Percentiles rank a stretch among this genome's conserved stretches.
phyloP scores from a whole-genome alignment of 1,139 yeast genomes.

The Suhomyces chickasaworum region DNA sequence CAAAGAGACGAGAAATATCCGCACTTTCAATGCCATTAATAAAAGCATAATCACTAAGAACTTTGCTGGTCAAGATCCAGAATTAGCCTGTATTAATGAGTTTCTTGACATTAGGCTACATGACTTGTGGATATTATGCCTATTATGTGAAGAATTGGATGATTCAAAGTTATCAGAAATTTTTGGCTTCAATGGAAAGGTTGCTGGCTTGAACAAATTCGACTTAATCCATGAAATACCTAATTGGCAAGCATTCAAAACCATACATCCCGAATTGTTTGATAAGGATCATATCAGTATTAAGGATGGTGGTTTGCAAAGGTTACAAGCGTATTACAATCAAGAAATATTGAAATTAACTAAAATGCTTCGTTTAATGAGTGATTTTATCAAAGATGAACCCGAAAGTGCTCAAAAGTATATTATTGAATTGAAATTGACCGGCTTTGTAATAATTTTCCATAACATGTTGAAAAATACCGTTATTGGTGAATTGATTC shows the following conservation, averaged over 20 bases:
- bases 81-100: slow-evolving; percentile 27
- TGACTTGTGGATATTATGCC: slow-evolving; percentile 43
- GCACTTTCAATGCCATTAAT: slow-evolving; percentile 24
- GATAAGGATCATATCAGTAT: slow-evolving; percentile 8
- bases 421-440: slow-evolving; percentile 18
- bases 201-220: slow-evolving; percentile 5
- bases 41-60: slow-evolving; percentile 24
- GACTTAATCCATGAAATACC: slow-evolving; percentile 15
- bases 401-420: slow-evolving; percentile 5
- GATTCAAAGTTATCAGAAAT: slow-evolving; percentile 6
- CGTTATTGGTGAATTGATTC: slow-evolving; percentile 8
- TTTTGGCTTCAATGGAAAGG: slow-evolving; percentile 11
- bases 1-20: slow-evolving; percentile 27
- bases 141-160: slow-evolving; percentile 24
- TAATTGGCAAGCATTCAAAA: slow-evolving; percentile 16
- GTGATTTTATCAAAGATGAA: slow-evolving; percentile 3
- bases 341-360: slow-evolving; percentile 10
- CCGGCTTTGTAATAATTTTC: slow-evolving; percentile 16
- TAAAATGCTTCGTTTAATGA: slow-evolving; percentile 9
- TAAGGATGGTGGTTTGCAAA: not conserved
- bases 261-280: slow-evolving; percentile 18
- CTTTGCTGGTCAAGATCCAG: slow-evolving; percentile 14
- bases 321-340: slow-evolving; percentile 7
- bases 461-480: slow-evolving; percentile 15
- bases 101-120: slow-evolving; percentile 40